These are phyloP conservation scores for Filosporella fistucella DNA, from an alignment of 495 filamentous ascomycete species.

Conservation along the genomic window DNA sequence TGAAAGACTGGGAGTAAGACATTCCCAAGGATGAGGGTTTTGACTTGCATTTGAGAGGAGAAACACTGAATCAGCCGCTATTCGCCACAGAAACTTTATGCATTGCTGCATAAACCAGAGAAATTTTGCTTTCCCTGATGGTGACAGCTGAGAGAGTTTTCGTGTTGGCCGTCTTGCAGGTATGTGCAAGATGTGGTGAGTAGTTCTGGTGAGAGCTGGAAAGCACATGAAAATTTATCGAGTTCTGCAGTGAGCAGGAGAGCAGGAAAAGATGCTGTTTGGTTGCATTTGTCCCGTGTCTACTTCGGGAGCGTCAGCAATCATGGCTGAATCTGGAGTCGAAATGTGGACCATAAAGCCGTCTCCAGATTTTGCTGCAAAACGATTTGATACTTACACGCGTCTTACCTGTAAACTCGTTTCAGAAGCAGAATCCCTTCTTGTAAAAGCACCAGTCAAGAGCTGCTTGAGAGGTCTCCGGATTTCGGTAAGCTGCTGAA, in stretches of 20 bases:
- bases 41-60: background rate
- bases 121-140: too few relatives aligned
- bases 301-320: slow-evolving; percentile 7
- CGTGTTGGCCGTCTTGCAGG: too few relatives aligned
- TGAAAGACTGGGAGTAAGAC: slow-evolving; percentile 10
- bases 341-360: background rate
- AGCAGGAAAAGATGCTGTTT: too few relatives aligned
- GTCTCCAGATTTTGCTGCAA: slow-evolving; percentile 1
- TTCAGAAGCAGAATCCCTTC: slow-evolving; percentile 11
- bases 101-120: too few relatives aligned
- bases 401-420: slow-evolving; percentile 8
- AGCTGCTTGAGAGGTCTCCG: slow-evolving; percentile 4
- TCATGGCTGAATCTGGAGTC: background rate
- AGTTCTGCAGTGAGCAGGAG: too few relatives aligned
- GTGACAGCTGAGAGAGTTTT: too few relatives aligned
- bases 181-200: too few relatives aligned
- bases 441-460: slow-evolving; percentile 2
- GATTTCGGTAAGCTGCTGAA: slow-evolving; percentile 7
- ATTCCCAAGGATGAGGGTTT: slow-evolving; percentile 10
- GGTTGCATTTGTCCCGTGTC: slow-evolving; percentile 9
- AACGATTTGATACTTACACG: slow-evolving; percentile 15
- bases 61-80: background rate
- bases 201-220: too few relatives aligned
- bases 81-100: too few relatives aligned
- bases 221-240: too few relatives aligned